A percentile compares a stretch with the other conserved stretches of the same genome.
These are phyloP conservation scores for Lentinula boryana DNA, from an alignment of 768 basidiomycete genomes.

Conservation along the genomic window DNA sequence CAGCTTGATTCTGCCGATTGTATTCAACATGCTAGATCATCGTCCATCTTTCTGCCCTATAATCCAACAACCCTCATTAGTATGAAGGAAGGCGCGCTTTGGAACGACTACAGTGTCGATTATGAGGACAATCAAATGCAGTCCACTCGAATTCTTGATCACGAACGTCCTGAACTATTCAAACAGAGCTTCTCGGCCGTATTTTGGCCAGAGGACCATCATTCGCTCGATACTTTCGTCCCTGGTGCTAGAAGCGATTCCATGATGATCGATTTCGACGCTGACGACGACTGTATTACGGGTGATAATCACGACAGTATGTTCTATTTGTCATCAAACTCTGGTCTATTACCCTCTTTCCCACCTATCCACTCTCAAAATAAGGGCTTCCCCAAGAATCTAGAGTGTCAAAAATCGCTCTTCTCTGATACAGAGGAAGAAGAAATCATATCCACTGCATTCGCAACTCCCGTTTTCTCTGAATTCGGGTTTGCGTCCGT, in stretches of 20 bases:
- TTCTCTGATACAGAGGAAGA: neutral
- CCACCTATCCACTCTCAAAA: neutral
- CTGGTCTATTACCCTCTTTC: neutral
- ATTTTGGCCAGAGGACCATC: neutral
- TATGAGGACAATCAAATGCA: neutral
- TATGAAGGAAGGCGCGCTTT: neutral
- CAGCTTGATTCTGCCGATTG: neutral
- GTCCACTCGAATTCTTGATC: neutral
- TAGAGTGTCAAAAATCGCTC: neutral
- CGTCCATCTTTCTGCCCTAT: neutral
- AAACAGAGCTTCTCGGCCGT: neutral
- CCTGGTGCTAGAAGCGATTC: neutral
- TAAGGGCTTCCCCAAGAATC: neutral
- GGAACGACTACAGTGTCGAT: neutral
- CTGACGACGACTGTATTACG: neutral
- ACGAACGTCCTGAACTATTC: neutral
- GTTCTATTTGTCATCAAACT: neutral
- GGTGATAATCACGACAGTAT: neutral
- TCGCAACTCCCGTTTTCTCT: neutral
- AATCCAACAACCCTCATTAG: neutral
- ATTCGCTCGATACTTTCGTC: neutral
- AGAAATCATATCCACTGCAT: neutral
- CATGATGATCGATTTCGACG: neutral
- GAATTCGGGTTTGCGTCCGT: neutral
- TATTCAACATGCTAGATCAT: no score